Evolutionary conservation across 1,284 basidiomycete genomes (phyloP).

Genomic region (Tylopilus sp.): DNA sequence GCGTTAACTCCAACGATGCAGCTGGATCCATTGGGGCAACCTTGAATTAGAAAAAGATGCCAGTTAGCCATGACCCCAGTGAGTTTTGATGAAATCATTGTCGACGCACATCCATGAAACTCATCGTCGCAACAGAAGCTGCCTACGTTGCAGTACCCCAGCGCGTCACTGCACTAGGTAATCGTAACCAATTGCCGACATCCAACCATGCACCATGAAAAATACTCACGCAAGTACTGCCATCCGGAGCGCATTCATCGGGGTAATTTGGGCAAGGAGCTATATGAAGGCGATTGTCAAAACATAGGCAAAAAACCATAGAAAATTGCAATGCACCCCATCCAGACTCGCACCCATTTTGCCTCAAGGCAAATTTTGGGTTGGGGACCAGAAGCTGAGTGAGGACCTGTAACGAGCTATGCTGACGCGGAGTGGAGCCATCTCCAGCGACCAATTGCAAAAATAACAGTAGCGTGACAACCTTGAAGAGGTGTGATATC

Average conservation of each 20-base stretch:
- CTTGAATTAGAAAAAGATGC: slow-evolving; percentile 8
- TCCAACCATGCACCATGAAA: no score
- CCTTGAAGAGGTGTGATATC: no score
- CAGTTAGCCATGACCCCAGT: slow-evolving; percentile 4
- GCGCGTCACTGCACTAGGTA: slow-evolving; percentile 24
- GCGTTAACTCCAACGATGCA: slow-evolving; percentile 15
- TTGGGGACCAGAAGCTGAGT: no score
- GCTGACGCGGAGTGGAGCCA: no score
- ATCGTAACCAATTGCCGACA: not conserved
- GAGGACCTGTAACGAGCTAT: no score
- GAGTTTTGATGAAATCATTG: not conserved
- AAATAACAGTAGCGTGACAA: no score
- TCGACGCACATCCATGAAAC: slow-evolving; percentile 32
- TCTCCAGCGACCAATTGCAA: no score
- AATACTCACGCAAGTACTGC: slow-evolving; percentile 33
- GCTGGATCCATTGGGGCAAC: slow-evolving; percentile 24
- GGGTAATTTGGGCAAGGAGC: slow-evolving; percentile 9
- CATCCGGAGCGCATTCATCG: slow-evolving; percentile 26
- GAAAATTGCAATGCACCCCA: no score
- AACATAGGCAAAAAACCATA: no score
- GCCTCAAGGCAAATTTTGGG: no score
- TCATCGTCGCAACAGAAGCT: slow-evolving; percentile 29
- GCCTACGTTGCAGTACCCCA: slow-evolving; percentile 9
- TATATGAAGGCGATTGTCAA: no score
- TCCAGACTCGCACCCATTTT: no score